A percentile compares a stretch with the other conserved stretches of the same genome.
Evolutionary conservation across 257 asterid genomes (phyloP).

Genomic region (Ilex asprella): DNA sequence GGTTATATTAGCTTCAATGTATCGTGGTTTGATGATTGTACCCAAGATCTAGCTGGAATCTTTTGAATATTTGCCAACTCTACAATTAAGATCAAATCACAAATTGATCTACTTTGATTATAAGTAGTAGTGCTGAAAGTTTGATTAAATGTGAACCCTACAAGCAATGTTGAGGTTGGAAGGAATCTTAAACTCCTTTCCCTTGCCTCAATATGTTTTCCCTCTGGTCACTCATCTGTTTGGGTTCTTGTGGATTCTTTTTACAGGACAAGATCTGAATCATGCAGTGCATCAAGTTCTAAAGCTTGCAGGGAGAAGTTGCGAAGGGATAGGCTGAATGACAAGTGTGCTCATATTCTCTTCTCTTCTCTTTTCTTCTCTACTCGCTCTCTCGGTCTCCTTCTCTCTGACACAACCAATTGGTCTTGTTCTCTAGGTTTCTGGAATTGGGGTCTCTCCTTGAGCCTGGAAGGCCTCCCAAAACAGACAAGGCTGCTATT

Average conservation of each 20-base stretch:
- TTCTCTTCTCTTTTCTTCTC: slow-evolving; percentile 11
- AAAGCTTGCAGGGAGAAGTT: slow-evolving; percentile 92
- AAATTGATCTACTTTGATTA: too few species aligned
- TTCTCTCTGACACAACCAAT: slow-evolving; percentile 16
- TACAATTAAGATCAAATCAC: too few species aligned
- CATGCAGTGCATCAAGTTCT: slow-evolving; percentile 62
- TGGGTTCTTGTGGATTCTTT: slow-evolving; percentile 1
- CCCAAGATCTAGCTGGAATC: too few species aligned
- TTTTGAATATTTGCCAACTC: too few species aligned
- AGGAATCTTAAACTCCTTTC: too few species aligned
- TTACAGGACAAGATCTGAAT: slow-evolving; percentile 55
- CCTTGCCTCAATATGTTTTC: background rate
- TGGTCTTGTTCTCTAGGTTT: slow-evolving; percentile 39
- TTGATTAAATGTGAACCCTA: too few species aligned
- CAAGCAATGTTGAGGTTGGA: too few species aligned
- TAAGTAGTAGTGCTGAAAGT: too few species aligned
- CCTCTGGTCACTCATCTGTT: background rate
- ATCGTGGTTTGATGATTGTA: too few species aligned
- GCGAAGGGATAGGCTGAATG: slow-evolving; percentile 84
- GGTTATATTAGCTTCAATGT: too few species aligned
- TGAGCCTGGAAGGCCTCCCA: slow-evolving; percentile 88
- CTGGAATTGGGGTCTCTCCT: slow-evolving; percentile 73
- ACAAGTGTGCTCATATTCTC: slow-evolving; percentile 43
- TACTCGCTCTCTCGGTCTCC: slow-evolving; percentile 1
- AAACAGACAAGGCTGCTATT: slow-evolving; percentile 82